Percentiles rank a stretch among this genome's conserved stretches.
Evolutionary conservation across 495 filamentous ascomycete genomes (phyloP).

Genomic region (Aspergillus homomorphus): DNA sequence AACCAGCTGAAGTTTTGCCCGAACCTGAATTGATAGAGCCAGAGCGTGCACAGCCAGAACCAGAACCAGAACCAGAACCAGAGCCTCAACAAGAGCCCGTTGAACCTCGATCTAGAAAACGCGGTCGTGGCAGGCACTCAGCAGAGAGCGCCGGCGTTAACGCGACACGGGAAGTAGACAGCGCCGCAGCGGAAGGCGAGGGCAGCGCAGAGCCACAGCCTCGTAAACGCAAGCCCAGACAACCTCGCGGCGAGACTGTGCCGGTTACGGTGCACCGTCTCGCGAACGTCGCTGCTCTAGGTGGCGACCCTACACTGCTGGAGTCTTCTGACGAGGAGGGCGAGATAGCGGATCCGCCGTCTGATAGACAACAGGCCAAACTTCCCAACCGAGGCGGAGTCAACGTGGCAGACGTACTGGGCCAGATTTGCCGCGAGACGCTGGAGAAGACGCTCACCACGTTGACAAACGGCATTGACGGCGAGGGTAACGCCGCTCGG

Average conservation of each 20-base stretch:
- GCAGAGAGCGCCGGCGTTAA: conserved; percentile 16
- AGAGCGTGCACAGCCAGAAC: background rate
- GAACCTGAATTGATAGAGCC: conserved; percentile 4
- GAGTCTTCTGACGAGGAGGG: conserved; percentile 31
- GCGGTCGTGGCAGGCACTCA: conserved; percentile 18
- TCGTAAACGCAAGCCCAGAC: conserved; percentile 25
- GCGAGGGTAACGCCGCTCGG: conserved; percentile 34
- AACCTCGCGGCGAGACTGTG: conserved; percentile 41
- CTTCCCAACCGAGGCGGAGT: conserved; percentile 58
- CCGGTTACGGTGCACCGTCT: conserved; percentile 47
- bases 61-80: conserved; percentile 8
- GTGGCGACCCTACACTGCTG: conserved; percentile 14
- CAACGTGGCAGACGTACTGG: conserved; percentile 66
- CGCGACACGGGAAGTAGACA: conserved; percentile 13
- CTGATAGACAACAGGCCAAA: conserved; percentile 29
- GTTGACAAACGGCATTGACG: conserved; percentile 36
- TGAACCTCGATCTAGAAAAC: conserved; percentile 12
- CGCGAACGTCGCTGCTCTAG: conserved; percentile 33
- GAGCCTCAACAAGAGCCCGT: conserved; percentile 6
- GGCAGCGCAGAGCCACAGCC: conserved; percentile 19
- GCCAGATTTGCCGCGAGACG: conserved; percentile 67
- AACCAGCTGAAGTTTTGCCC: no score
- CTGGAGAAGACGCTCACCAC: conserved; percentile 50
- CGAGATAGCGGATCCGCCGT: conserved; percentile 35
- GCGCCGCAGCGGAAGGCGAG: conserved; percentile 17